Base-by-base conservation (phyloP, 78 protist genomes). In the slime mould (Dictyostelium discoideum) region DNA sequence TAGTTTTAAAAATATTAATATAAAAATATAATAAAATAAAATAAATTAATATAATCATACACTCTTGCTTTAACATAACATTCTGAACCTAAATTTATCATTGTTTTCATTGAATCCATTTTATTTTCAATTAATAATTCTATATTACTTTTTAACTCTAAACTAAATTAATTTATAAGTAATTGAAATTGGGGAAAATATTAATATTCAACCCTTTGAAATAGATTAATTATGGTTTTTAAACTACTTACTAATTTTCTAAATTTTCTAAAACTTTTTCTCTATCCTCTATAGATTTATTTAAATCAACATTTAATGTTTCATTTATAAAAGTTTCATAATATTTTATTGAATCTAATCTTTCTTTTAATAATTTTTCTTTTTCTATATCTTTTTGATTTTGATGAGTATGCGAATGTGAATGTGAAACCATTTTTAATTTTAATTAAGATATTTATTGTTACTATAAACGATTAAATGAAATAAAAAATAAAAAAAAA, bases 31-130 rank as follows among this genome's bases (percentile, higher is more conserved):
- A 9, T 85, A 10, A 26, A 81, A 16, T 20, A 77, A 26, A 1
- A 60, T 40, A 0, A 37, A 48, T 32, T 1, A 32, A 39, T 7
- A 73, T 60, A 32, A 72, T 20, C 44, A 32, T n/a, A 88, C 90
- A 95, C 94, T 54, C 90, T 95, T 46, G 97, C 97, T 50, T 95
- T 80, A 20, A 83, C 88, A 89, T 95, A 95, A 85, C 93, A 86
- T 57, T 95, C 97, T 24, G 82, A 82, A 29, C 97, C 97, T 26
- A 95, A 29, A 63, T 95, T 95, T 57, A 95, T 78, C 94, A 87
- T 95, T 29, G 97, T 95, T 73, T 95, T 89, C 86, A 95, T 57
- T 40, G 76, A 76, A 5, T 72, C 90, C 87, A 95, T 54, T 37
- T 95, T 60, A 57, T 88, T 84, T 8, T 87, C 94, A 72, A 69